A percentile compares a stretch with the other conserved stretches of the same genome.
phyloP scores from a whole-genome alignment of 1,284 basidiomycete species.

The Cutaneotrichosporon curvatum region DNA sequence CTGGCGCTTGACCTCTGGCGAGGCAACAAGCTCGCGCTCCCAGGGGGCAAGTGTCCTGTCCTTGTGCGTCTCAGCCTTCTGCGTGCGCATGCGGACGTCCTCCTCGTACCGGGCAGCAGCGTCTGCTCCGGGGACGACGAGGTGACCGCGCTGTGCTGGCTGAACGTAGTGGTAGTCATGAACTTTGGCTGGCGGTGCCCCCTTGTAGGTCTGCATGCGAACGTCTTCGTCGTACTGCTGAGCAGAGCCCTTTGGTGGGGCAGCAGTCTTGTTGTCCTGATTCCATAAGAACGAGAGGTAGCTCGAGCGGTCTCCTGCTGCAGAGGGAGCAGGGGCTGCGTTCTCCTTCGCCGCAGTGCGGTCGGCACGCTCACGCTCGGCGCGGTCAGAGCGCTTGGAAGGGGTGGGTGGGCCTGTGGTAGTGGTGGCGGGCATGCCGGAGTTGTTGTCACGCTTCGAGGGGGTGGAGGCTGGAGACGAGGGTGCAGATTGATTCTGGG shows the following conservation, averaged over 20 bases:
- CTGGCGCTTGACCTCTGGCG: constrained; percentile 79
- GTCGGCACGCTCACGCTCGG: constrained; percentile 16
- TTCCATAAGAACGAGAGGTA: constrained; percentile 42
- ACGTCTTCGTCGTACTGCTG: constrained; percentile 31
- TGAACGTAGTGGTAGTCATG: constrained; percentile 16
- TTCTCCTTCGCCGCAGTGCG: constrained; percentile 24
- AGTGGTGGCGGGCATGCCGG: constrained; percentile 15
- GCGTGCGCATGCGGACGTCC: constrained; percentile 41
- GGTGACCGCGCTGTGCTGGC: constrained; percentile 15
- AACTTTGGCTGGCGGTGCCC: constrained; percentile 13
- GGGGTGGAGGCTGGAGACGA: constrained; percentile 10
- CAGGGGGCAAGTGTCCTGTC: constrained; percentile 56
- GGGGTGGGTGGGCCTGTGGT: constrained; percentile 19
- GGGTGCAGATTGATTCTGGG: constrained; percentile 13
- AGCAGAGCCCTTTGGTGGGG: constrained; percentile 19
- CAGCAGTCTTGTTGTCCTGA: constrained; percentile 24
- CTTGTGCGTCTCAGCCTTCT: constrained; percentile 33
- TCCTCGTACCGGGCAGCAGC: constrained; percentile 20
- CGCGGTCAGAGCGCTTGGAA: no score
- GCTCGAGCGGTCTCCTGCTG: constrained; percentile 27
- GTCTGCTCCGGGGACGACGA: constrained; percentile 7
- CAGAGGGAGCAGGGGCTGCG: constrained; percentile 9
- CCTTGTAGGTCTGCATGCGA: constrained; percentile 47
- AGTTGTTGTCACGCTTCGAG: constrained; percentile 1
- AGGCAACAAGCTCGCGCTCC: constrained; percentile 76